Evolutionary conservation across 768 basidiomycete species (phyloP), one percentile per base, ranked within the genome.

Genomic region (Exidia glandulosa): DNA sequence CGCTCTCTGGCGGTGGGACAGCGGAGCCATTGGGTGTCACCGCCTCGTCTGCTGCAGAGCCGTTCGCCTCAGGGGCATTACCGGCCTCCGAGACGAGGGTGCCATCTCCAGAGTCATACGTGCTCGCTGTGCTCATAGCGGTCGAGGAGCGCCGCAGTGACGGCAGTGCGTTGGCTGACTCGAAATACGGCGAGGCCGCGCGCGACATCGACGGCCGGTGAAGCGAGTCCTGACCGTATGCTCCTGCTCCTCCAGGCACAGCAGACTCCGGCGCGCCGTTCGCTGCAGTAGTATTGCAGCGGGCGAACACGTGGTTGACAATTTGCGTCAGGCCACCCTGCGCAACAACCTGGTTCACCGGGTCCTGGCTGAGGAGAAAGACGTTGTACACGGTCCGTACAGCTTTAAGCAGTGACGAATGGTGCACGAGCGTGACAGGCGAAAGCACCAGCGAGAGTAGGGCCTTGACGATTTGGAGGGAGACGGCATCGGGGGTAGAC

Each of bases 321-420:
- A 99, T 98, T 71, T 99, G 96, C 0, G 93, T 94, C 19, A 99
- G 81, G 19, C 94, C 93, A 23, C 95, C 96, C 72, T 99, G 96
- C 19, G 96, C 96, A 36, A 99, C 95, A 77, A 90, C 94, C 74
- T 98, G 96, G 65, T 95, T 98, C 56, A 94, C 88, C 3, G 87
- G 81, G 67, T 95, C 92, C 25, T 81, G 79, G 66, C 91, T 94
- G 61, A 98, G 79, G 30, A 99, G 78, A 71, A 98, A 99, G 61
- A 99, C 87, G 70, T 99, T 98, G 76, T 98, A 99, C 3, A 99
- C 96, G 23, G 96, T 97, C 54, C 96, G 83, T 32, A 99, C 90
- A 31, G 94, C 93, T 71, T 97, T 97, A 64, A 99, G 81, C 48
- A 99, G 78, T 12, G 92, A 89, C 3, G 94, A 96, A 69, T 98